Percentiles rank a stretch among this genome's conserved stretches.
These are phyloP conservation scores for Coniochaeta sp. DNA, from an alignment of 2,329 filamentous ascomycete species.

Conservation along the genomic window DNA sequence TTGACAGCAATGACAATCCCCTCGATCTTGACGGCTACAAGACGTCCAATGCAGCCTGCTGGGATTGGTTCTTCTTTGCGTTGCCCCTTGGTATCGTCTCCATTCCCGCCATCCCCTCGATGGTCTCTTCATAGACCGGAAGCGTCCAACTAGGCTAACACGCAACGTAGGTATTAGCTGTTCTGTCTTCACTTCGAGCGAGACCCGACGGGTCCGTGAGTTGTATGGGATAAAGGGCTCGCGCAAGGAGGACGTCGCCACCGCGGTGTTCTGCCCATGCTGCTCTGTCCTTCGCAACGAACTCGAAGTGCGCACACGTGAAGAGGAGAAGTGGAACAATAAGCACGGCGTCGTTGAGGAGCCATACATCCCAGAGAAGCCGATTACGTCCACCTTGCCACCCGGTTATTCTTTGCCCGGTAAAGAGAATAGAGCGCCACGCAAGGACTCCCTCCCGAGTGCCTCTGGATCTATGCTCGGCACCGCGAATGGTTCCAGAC, in stretches of 20 bases:
- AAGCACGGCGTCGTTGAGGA: neutral
- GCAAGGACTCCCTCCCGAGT: neutral
- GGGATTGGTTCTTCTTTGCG: slow-evolving; percentile 8
- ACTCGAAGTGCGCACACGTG: slow-evolving; percentile 11
- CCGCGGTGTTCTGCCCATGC: slow-evolving; percentile 12
- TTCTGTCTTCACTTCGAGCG: slow-evolving; percentile 10
- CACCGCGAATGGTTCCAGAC: neutral
- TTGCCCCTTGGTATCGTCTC: neutral
- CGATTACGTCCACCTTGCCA: neutral
- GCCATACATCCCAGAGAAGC: neutral
- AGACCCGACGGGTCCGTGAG: slow-evolving; percentile 10
- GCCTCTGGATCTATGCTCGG: neutral
- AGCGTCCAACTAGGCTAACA: neutral
- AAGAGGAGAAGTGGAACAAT: slow-evolving; percentile 4
- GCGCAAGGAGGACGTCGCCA: slow-evolving; percentile 8
- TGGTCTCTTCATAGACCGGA: neutral
- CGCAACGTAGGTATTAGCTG: slow-evolving; percentile 9
- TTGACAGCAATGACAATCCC: slow-evolving; percentile 8
- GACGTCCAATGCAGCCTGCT: slow-evolving; percentile 10
- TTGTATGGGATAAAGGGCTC: slow-evolving; percentile 12
- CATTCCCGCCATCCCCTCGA: neutral
- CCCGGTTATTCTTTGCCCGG: neutral
- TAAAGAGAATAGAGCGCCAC: neutral
- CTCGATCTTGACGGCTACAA: slow-evolving; percentile 9
- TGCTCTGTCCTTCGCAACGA: slow-evolving; percentile 14